Percentiles rank a stretch among this genome's conserved stretches.
These are phyloP conservation scores for Lecanicillium sp. DNA, from an alignment of 2,329 filamentous ascomycete species.

Conservation along the genomic window DNA sequence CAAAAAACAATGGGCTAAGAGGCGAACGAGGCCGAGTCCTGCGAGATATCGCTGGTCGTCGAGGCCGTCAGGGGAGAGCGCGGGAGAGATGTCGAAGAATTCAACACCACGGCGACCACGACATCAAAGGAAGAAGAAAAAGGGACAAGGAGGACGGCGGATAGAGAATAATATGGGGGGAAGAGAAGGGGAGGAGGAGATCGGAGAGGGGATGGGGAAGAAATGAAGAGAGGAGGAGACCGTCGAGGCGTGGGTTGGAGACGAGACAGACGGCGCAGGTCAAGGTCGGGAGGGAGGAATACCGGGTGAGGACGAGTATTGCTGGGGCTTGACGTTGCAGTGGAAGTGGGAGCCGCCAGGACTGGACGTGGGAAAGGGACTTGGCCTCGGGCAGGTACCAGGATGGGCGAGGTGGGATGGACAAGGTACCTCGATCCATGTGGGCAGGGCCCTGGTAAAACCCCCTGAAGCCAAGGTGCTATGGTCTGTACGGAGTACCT, in stretches of 20 bases:
- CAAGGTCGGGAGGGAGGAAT: constrained; percentile 9
- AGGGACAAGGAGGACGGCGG: neutral
- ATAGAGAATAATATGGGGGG: constrained; percentile 2
- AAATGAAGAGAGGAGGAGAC: constrained; percentile 7
- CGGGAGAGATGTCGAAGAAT: constrained; percentile 2
- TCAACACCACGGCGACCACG: too few relatives aligned
- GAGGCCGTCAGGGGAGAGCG: constrained; percentile 2
- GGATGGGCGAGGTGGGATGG: neutral
- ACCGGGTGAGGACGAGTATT: too few relatives aligned
- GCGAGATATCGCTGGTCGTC: too few relatives aligned
- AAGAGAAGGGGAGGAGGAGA: constrained; percentile 8
- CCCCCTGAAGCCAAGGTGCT: too few relatives aligned
- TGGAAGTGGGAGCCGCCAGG: neutral
- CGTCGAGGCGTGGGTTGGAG: constrained; percentile 6
- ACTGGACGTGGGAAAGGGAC: neutral
- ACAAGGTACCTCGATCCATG: too few relatives aligned
- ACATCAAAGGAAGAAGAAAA: neutral
- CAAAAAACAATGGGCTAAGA: constrained; percentile 10
- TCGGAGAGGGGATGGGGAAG: constrained; percentile 9
- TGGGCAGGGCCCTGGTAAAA: too few relatives aligned
- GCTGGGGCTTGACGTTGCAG: too few relatives aligned
- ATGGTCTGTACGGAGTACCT: too few relatives aligned
- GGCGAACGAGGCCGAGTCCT: neutral
- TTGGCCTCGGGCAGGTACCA: neutral
- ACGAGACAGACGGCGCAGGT: constrained; percentile 1